Evolutionary conservation across 139 green algal genomes (phyloP).

Genomic region (Tetradesmus obliquus): DNA sequence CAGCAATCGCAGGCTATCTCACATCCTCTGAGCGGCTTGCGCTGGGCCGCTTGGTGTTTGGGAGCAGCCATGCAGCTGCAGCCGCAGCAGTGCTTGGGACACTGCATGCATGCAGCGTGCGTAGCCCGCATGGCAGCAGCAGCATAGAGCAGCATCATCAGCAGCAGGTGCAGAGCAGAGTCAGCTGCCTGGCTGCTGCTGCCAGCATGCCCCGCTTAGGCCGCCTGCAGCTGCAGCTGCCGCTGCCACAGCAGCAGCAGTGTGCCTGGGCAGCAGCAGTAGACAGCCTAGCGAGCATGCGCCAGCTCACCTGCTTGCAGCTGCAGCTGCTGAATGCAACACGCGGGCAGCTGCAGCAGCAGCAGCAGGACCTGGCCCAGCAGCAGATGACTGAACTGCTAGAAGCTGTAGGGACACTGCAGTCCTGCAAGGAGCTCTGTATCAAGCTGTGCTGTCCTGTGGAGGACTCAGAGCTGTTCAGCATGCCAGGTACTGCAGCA

Average conservation of each 20-base stretch:
- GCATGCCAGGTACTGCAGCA: no score
- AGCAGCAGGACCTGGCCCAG: not conserved
- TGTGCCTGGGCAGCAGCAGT: not conserved
- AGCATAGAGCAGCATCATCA: not conserved
- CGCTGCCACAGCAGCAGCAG: not conserved
- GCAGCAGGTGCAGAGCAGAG: not conserved
- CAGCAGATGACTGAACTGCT: not conserved
- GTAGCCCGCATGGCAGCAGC: not conserved
- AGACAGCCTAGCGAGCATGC: not conserved
- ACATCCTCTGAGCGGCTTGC: not conserved
- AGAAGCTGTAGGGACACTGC: not conserved
- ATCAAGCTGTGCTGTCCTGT: not conserved
- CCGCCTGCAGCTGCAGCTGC: not conserved
- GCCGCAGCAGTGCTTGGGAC: not conserved
- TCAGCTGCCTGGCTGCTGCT: not conserved
- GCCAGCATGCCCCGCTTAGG: not conserved
- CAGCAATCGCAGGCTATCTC: not conserved
- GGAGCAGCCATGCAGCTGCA: not conserved
- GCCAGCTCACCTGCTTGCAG: not conserved
- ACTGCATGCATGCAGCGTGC: not conserved
- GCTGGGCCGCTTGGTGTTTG: not conserved
- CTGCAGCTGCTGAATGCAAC: not conserved
- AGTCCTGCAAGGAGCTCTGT: not conserved
- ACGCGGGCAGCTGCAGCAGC: not conserved
- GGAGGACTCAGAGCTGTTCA: not conserved